Evolutionary conservation across 176 grass and related monocot species (phyloP).

Genomic region (Aegilops umbellulata): DNA sequence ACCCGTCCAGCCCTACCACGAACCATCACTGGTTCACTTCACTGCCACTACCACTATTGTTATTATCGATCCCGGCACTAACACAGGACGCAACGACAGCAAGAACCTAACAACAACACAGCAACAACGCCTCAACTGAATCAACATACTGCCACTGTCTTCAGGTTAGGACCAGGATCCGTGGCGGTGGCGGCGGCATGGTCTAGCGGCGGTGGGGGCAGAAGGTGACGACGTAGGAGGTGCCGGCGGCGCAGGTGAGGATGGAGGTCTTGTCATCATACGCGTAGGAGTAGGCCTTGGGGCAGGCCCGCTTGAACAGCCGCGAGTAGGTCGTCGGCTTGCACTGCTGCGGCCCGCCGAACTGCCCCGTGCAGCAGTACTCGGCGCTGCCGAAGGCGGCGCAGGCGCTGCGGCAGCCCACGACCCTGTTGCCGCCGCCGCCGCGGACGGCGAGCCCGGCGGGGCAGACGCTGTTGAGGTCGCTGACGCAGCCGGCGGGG

Average conservation of each 20-base stretch:
- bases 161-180: neutral
- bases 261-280: constrained; percentile 87
- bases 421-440: constrained; percentile 40
- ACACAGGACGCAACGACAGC: neutral
- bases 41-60: neutral
- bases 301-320: constrained; percentile 92
- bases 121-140: neutral
- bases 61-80: neutral
- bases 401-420: constrained; percentile 84
- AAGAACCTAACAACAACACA: neutral
- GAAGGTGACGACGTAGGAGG: constrained; percentile 90
- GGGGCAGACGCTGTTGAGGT: constrained; percentile 87
- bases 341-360: constrained; percentile 72
- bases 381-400: constrained; percentile 61
- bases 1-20: neutral
- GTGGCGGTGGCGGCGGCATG: neutral
- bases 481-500: constrained; percentile 74
- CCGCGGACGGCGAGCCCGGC: constrained; percentile 64
- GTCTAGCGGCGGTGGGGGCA: constrained; percentile 63
- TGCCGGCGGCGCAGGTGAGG: constrained; percentile 76
- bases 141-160: neutral
- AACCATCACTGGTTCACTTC: neutral
- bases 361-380: constrained; percentile 93
- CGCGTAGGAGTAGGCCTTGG: constrained; percentile 89
- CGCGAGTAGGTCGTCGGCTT: constrained; percentile 86